Percentiles rank a stretch among this genome's conserved stretches.
phyloP scores from a whole-genome alignment of 1,284 basidiomycete genomes.

The Pseudozyma hubeiensis region DNA sequence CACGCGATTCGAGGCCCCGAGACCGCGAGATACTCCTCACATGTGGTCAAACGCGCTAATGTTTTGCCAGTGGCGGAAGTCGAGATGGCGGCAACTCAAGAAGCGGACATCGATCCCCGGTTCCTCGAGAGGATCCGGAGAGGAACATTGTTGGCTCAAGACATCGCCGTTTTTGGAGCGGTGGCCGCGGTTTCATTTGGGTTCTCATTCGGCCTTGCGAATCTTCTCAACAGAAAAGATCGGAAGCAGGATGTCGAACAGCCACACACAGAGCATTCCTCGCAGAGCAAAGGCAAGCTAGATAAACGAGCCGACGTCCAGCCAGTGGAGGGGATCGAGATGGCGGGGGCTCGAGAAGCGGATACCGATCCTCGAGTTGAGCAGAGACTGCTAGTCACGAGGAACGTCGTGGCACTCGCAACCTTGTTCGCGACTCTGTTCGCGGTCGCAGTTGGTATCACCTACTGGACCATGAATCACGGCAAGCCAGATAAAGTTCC shows the following conservation, averaged over 20 bases:
- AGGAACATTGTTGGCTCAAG: not conserved
- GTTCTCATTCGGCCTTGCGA: not conserved
- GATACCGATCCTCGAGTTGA: not conserved
- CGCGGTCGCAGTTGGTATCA: not conserved
- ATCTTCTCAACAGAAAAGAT: too few relatives aligned
- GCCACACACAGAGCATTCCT: too few relatives aligned
- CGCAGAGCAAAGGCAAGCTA: not conserved
- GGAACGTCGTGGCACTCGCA: too few relatives aligned
- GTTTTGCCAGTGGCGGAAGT: not conserved
- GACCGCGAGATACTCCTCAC: too few relatives aligned
- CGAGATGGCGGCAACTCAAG: not conserved
- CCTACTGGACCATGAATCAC: not conserved
- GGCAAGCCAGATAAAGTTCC: too few relatives aligned
- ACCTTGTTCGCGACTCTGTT: not conserved
- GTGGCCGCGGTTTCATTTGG: too few relatives aligned
- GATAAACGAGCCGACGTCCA: not conserved
- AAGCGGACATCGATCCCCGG: not conserved
- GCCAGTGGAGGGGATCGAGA: not conserved
- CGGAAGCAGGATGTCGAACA: too few relatives aligned
- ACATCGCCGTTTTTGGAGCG: not conserved
- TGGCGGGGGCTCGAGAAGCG: not conserved
- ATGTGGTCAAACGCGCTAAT: not conserved
- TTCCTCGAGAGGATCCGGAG: not conserved
- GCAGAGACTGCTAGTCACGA: not conserved
- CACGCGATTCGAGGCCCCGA: too few relatives aligned